Percentiles rank a stretch among this genome's conserved stretches.
Conservation (phyloP, 495 filamentous ascomycete genomes). For the Podospora tetraspora region DNA sequence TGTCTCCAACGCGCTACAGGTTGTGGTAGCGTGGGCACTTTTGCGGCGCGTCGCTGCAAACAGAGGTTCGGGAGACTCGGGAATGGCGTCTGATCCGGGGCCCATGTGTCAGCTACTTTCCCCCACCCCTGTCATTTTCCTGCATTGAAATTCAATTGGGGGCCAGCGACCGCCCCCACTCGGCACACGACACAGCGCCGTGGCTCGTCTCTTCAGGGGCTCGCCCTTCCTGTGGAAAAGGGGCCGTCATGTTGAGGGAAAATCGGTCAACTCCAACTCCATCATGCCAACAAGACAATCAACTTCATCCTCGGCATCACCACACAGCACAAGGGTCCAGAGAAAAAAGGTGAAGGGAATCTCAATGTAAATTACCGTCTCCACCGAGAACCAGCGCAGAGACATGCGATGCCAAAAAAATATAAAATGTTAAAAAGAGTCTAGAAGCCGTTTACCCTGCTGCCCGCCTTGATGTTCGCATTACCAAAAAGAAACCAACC, state of each 20-base stretch:
- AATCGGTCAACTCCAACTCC: too few relatives aligned
- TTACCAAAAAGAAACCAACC: conserved; percentile 7
- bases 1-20: background rate
- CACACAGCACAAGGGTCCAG: background rate
- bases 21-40: background rate
- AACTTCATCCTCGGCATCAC: background rate
- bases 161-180: background rate
- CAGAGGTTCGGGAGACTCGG: background rate
- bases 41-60: background rate
- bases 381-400: conserved; percentile 1
- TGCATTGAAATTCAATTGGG: background rate
- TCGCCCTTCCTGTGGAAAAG: background rate
- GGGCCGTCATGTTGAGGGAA: background rate
- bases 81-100: background rate
- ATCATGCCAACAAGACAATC: too few relatives aligned
- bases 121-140: background rate
- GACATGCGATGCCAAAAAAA: conserved; percentile 9
- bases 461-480: conserved; percentile 11
- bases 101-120: background rate
- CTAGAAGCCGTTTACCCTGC: conserved; percentile 17
- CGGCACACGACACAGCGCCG: background rate
- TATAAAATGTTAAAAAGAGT: conserved; percentile 8
- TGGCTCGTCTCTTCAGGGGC: background rate
- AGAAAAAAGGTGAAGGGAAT: background rate
- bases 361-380: conserved; percentile 6